Conservation (phyloP, 352 stramenopile genomes). For the Phytophthora pseudosyringae region DNA sequence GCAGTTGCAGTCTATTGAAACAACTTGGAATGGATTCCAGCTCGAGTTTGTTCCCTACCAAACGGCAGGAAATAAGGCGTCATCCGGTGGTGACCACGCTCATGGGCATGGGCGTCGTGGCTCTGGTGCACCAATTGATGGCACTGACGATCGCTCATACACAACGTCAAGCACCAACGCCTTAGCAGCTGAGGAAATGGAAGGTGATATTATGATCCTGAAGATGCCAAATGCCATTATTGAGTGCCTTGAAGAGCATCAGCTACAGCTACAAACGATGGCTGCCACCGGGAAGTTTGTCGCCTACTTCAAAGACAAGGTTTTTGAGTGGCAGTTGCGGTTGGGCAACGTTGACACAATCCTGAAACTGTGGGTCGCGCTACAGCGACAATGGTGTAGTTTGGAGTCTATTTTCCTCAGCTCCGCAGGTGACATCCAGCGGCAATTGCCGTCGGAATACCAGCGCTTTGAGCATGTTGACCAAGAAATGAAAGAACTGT, state of each 20-base stretch:
- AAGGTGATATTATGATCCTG: slow-evolving; percentile 90
- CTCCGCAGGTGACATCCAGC: slow-evolving; percentile 91
- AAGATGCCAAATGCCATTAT: slow-evolving; percentile 93
- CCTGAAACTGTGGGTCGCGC: slow-evolving; percentile 92
- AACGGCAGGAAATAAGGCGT: slow-evolving; percentile 43
- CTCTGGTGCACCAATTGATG: neutral
- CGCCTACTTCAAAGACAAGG: slow-evolving; percentile 95
- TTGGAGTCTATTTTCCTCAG: slow-evolving; percentile 96
- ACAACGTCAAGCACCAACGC: slow-evolving; percentile 4
- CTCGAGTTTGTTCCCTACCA: slow-evolving; percentile 94
- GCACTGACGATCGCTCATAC: neutral
- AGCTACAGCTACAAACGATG: slow-evolving; percentile 96
- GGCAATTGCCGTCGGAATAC: slow-evolving; percentile 92
- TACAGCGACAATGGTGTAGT: slow-evolving; percentile 93
- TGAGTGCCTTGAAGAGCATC: slow-evolving; percentile 95
- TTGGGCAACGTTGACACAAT: slow-evolving; percentile 94
- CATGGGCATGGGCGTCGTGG: neutral
- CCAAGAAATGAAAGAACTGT: slow-evolving; percentile 84
- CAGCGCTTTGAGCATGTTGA: slow-evolving; percentile 91
- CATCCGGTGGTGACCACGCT: slow-evolving; percentile 1
- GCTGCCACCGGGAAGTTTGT: slow-evolving; percentile 97
- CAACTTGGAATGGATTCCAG: slow-evolving; percentile 88
- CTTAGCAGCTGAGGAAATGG: slow-evolving; percentile 31
- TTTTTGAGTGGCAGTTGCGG: slow-evolving; percentile 93
- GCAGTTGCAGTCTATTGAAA: slow-evolving; percentile 93